Conservation (phyloP, 208 protist species). For the Leishmania aethiopica region DNA sequence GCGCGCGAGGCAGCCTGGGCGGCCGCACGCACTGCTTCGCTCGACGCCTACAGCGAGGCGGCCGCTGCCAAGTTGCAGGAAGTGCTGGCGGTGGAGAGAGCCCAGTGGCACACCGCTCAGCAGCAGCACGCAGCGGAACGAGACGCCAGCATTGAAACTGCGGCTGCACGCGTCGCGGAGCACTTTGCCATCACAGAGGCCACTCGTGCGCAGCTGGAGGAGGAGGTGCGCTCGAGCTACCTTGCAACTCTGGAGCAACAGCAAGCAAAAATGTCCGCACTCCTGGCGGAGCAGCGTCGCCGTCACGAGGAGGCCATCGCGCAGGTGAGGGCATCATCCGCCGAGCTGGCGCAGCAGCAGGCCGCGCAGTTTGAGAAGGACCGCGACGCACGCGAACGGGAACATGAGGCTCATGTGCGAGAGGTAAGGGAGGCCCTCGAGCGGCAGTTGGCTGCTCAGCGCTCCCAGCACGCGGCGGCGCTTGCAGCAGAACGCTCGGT, state of each 20-base stretch:
- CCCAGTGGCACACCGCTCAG: neutral
- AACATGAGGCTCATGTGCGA: conserved; percentile 1
- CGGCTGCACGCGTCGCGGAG: neutral
- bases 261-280: conserved; percentile 3
- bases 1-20: conserved; percentile 23
- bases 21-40: conserved; percentile 12
- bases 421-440: conserved; percentile 11
- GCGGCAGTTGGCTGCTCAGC: conserved; percentile 8
- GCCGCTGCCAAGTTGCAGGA: conserved; percentile 13
- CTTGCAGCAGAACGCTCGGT: conserved; percentile 4
- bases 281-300: conserved; percentile 19
- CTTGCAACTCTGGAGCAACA: conserved; percentile 15
- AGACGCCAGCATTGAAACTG: conserved; percentile 4
- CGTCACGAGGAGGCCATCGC: conserved; percentile 12
- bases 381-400: conserved; percentile 3
- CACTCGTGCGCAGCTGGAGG: conserved; percentile 9
- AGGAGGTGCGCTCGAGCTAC: conserved; percentile 16
- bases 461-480: conserved; percentile 2
- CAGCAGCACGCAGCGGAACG: neutral
- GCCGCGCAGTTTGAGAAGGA: neutral
- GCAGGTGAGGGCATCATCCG: neutral
- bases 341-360: neutral
- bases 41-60: conserved; percentile 15
- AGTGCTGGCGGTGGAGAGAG: conserved; percentile 11
- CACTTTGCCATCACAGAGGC: conserved; percentile 8